These are phyloP conservation scores for Debaryomycetaceae sp. DNA, from an alignment of 1,139 yeast species.

Conservation along the genomic window DNA sequence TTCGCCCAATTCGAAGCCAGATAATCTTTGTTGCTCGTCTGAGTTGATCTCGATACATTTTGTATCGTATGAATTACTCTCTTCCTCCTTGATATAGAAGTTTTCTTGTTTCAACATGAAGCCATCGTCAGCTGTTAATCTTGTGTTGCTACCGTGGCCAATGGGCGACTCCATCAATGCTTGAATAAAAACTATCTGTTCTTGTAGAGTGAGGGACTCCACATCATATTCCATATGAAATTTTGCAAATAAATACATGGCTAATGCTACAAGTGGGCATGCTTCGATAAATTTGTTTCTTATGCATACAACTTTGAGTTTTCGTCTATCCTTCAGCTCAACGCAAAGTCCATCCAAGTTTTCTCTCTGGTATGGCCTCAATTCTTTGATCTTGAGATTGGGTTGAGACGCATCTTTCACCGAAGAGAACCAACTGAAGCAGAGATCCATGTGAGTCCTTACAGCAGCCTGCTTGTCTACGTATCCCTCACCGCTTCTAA, in stretches of 20 bases:
- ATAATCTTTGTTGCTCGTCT: slow-evolving; percentile 11
- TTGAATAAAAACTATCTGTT: not conserved
- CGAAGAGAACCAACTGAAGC: not conserved
- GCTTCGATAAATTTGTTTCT: slow-evolving; percentile 25
- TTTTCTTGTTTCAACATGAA: not conserved
- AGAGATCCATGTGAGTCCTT: not conserved
- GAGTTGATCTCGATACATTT: slow-evolving; percentile 19
- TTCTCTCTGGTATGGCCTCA: not conserved
- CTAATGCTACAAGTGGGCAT: slow-evolving; percentile 29
- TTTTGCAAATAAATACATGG: slow-evolving; percentile 27
- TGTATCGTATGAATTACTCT: slow-evolving; percentile 17
- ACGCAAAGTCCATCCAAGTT: not conserved
- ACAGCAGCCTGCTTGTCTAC: not conserved
- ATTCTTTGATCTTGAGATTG: not conserved
- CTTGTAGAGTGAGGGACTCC: not conserved
- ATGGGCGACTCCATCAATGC: not conserved
- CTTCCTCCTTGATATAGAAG: slow-evolving; percentile 9
- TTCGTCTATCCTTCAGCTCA: not conserved
- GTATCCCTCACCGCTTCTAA: slow-evolving; percentile 1
- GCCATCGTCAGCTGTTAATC: not conserved
- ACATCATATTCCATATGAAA: slow-evolving; percentile 18
- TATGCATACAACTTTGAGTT: slow-evolving; percentile 21
- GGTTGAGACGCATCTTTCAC: not conserved
- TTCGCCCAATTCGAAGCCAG: slow-evolving; percentile 22
- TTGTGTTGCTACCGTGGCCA: not conserved